A percentile compares a stretch with the other conserved stretches of the same genome.
Conservation (phyloP, 2,329 filamentous ascomycete species). For the Verticillium dahliae region DNA sequence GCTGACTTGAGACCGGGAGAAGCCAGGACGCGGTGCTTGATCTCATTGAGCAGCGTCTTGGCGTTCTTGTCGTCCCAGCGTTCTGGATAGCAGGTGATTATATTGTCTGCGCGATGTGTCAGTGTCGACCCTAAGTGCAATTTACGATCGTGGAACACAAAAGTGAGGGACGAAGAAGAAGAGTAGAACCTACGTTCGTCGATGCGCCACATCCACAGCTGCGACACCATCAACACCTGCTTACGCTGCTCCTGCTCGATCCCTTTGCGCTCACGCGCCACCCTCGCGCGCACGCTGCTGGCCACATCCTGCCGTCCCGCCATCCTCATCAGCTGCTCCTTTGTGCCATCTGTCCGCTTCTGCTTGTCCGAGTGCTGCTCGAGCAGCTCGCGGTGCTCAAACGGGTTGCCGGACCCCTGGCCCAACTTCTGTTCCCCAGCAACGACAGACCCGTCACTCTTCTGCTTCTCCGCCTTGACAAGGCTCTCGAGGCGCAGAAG, state of each 20-base stretch:
- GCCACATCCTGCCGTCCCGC: conserved; percentile 11
- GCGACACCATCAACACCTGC: conserved; percentile 19
- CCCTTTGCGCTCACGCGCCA: conserved; percentile 4
- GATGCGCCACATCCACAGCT: conserved; percentile 15
- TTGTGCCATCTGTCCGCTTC: conserved; percentile 13
- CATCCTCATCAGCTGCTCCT: conserved; percentile 13
- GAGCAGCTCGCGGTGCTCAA: conserved; percentile 5
- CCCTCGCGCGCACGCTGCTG: conserved; percentile 10
- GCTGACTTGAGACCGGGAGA: conserved; percentile 5
- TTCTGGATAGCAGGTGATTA: conserved; percentile 12
- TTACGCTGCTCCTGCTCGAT: conserved; percentile 19
- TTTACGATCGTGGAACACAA: too few relatives aligned
- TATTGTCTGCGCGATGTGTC: conserved; percentile 2
- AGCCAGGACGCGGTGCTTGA: conserved; percentile 11
- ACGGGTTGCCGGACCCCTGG: conserved; percentile 3
- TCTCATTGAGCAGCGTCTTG: conserved; percentile 11
- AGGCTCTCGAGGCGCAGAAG: conserved; percentile 4
- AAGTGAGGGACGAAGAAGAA: too few relatives aligned
- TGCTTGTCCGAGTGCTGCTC: conserved; percentile 10
- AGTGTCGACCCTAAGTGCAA: neutral
- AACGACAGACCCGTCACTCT: neutral
- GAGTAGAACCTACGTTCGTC: conserved; percentile 8
- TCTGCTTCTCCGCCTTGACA: neutral
- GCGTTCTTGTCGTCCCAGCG: conserved; percentile 14
- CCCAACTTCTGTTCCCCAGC: neutral